These are phyloP conservation scores for Kazachstania taianensis DNA, from an alignment of 805 yeast species.

Conservation along the genomic window DNA sequence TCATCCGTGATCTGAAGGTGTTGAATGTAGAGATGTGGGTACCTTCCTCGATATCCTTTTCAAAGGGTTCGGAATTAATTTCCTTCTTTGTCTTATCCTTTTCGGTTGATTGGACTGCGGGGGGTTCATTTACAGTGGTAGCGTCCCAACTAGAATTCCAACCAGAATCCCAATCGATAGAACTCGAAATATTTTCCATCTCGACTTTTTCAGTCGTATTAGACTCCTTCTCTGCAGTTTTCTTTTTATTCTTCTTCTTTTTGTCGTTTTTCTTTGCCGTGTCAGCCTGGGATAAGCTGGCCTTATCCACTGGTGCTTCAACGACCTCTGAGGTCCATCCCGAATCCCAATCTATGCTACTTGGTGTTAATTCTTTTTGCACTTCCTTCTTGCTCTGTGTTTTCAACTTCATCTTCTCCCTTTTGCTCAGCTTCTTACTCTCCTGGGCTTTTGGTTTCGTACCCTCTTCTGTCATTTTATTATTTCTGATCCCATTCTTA, in stretches of 20 bases:
- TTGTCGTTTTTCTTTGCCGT: not conserved
- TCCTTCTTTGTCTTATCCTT: conserved; percentile 1
- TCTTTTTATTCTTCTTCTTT: not conserved
- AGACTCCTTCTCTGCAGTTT: no score
- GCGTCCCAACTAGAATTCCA: not conserved
- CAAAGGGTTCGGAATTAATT: not conserved
- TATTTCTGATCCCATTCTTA: conserved; percentile 1
- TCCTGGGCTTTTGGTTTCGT: conserved; percentile 1
- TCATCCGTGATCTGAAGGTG: conserved; percentile 33
- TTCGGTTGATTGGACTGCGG: not conserved
- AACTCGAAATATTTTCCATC: not conserved
- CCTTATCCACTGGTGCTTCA: not conserved
- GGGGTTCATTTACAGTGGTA: not conserved
- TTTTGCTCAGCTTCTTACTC: not conserved
- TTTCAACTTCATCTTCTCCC: not conserved
- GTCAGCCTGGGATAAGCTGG: not conserved
- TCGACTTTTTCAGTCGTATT: not conserved
- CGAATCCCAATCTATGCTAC: no score
- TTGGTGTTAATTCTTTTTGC: not conserved
- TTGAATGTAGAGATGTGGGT: conserved; percentile 28
- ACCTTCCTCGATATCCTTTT: conserved; percentile 23
- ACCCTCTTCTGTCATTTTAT: not conserved
- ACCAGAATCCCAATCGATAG: not conserved
- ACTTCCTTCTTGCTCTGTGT: not conserved
- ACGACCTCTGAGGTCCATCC: no score